These are phyloP conservation scores for Torulaspora maleeae DNA, from an alignment of 805 yeast species.

Conservation along the genomic window DNA sequence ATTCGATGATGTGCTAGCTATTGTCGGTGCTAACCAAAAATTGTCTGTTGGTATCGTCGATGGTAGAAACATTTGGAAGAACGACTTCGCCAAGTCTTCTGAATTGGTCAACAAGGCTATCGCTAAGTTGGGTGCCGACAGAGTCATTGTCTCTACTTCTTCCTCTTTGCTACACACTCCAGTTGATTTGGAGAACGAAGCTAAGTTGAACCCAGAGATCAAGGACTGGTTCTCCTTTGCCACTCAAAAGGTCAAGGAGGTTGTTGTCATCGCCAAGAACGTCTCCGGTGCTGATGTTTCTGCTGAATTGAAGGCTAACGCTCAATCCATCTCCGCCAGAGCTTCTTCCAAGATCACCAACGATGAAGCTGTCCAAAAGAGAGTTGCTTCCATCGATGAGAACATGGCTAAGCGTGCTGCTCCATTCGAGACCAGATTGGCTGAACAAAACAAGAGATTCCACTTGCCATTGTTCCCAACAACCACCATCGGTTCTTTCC, in stretches of 20 bases:
- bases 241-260: constrained; percentile 90
- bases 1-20: constrained; percentile 71
- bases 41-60: constrained; percentile 96
- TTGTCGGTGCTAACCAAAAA: constrained; percentile 64
- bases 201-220: constrained; percentile 83
- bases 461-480: constrained; percentile 99
- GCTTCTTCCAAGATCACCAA: constrained; percentile 82
- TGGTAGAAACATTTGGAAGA: constrained; percentile 99
- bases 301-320: constrained; percentile 77
- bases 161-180: constrained; percentile 98
- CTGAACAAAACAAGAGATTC: constrained; percentile 78
- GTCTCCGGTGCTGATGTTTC: constrained; percentile 78
- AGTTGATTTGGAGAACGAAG: constrained; percentile 89
- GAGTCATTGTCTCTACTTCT: constrained; percentile 88
- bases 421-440: constrained; percentile 82
- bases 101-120: constrained; percentile 77
- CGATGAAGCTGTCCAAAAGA: constrained; percentile 83
- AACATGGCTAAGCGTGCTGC: constrained; percentile 78
- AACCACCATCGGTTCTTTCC: constrained; percentile 99
- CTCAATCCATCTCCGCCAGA: constrained; percentile 81
- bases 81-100: constrained; percentile 85
- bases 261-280: constrained; percentile 84
- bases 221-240: constrained; percentile 99
- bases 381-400: constrained; percentile 73
- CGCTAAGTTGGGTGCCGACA: constrained; percentile 76